phyloP scores from a whole-genome alignment of 176 grass and related monocot genomes.

The Raddia distichophylla region DNA sequence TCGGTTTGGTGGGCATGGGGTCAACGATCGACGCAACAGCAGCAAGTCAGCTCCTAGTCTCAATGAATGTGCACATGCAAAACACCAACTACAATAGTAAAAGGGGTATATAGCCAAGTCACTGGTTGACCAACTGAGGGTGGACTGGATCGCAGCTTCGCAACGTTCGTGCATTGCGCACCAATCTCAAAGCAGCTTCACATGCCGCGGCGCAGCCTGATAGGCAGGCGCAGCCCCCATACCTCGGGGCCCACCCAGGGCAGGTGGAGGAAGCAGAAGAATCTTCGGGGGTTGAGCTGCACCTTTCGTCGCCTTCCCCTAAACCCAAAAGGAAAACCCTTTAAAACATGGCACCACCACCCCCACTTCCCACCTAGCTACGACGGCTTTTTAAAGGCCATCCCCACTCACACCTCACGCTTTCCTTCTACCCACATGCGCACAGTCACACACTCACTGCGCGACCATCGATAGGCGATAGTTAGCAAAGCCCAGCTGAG shows the following conservation, averaged over 20 bases:
- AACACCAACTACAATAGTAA: not conserved
- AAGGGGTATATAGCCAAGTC: too few species aligned
- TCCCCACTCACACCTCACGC: slow-evolving; percentile 29
- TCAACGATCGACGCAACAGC: not conserved
- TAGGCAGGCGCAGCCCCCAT: not conserved
- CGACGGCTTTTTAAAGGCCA: slow-evolving; percentile 8
- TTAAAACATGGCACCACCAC: slow-evolving; percentile 14
- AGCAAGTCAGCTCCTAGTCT: not conserved
- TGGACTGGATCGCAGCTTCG: slow-evolving; percentile 38
- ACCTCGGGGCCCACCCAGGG: not conserved
- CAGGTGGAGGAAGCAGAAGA: slow-evolving; percentile 35
- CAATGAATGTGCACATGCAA: not conserved
- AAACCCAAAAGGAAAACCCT: slow-evolving; percentile 24
- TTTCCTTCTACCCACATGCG: slow-evolving; percentile 34
- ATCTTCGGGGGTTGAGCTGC: slow-evolving; percentile 55
- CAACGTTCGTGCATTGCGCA: too few species aligned
- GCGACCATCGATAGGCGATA: not conserved
- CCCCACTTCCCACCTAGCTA: not conserved
- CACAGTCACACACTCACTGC: slow-evolving; percentile 2
- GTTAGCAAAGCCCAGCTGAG: not conserved
- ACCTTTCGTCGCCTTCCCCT: slow-evolving; percentile 37
- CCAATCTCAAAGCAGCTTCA: slow-evolving; percentile 3
- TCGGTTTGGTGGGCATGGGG: not conserved
- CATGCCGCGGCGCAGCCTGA: not conserved
- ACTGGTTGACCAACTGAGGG: slow-evolving; percentile 16